A percentile compares a stretch with the other conserved stretches of the same genome.
Evolutionary conservation across 2,329 filamentous ascomycete genomes (phyloP).

Genomic region (Trichoderma breve): DNA sequence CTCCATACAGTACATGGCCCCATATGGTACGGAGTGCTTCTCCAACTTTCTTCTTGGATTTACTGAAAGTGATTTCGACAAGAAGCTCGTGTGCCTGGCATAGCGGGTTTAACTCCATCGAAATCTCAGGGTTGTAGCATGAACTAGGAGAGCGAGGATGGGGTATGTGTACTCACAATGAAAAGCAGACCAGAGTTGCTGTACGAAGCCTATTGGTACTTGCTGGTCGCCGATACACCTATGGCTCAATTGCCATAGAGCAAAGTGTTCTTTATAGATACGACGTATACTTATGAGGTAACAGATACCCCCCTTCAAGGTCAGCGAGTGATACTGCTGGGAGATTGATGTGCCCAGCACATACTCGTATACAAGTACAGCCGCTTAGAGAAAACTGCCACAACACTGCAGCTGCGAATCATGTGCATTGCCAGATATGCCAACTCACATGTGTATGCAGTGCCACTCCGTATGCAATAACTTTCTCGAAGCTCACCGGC

Average conservation of each 20-base stretch:
- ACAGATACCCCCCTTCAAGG: not conserved
- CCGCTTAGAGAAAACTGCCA: not conserved
- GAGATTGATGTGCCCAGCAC: not conserved
- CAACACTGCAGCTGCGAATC: not conserved
- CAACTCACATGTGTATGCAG: not conserved
- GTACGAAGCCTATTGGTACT: not conserved
- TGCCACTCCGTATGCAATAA: not conserved
- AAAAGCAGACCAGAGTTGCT: not conserved
- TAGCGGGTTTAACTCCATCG: not conserved
- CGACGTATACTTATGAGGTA: not conserved
- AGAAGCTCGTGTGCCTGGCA: not conserved
- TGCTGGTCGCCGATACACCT: not conserved
- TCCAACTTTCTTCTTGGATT: not conserved
- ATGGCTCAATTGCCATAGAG: not conserved
- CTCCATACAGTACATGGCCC: not conserved
- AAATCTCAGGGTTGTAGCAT: not conserved
- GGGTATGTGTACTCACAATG: not conserved
- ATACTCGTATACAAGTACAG: not conserved
- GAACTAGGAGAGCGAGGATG: not conserved
- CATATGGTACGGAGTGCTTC: not conserved
- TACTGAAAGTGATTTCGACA: not conserved
- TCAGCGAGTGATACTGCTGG: not conserved
- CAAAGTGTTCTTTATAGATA: not conserved
- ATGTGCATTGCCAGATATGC: not conserved
- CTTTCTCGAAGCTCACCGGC: conserved; percentile 13